phyloP scores from a whole-genome alignment of 2,329 filamentous ascomycete species.

The Pseudocercospora vitis region DNA sequence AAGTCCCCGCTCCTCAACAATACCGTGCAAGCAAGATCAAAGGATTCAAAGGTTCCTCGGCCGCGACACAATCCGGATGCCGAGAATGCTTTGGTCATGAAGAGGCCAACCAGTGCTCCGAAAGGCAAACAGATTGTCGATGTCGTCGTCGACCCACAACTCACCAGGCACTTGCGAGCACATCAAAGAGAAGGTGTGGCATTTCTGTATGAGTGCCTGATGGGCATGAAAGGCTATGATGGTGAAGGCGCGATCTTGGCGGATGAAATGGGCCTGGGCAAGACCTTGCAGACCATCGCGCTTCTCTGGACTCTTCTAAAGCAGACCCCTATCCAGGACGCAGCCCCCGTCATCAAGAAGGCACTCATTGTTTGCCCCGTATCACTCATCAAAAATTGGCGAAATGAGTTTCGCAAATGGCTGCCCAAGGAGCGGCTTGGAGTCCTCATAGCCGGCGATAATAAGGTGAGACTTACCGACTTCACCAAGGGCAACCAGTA shows the following conservation, averaged over 20 bases:
- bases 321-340: constrained; percentile 65
- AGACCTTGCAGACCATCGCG: constrained; percentile 71
- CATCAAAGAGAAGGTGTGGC: constrained; percentile 70
- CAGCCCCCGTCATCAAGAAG: constrained; percentile 63
- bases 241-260: constrained; percentile 70
- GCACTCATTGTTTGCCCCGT: constrained; percentile 73
- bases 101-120: constrained; percentile 54
- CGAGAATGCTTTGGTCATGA: constrained; percentile 66
- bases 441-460: constrained; percentile 62
- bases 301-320: constrained; percentile 71
- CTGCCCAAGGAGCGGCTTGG: constrained; percentile 69
- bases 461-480: constrained; percentile 61
- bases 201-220: constrained; percentile 74
- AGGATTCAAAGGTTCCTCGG: constrained; percentile 49
- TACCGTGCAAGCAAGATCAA: constrained; percentile 43
- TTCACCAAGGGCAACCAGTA: constrained; percentile 69
- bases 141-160: constrained; percentile 68
- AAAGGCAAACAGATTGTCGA: constrained; percentile 67
- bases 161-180: constrained; percentile 62
- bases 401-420: constrained; percentile 72
- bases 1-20: constrained; percentile 61
- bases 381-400: constrained; percentile 69
- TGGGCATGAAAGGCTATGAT: constrained; percentile 66
- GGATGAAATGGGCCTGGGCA: constrained; percentile 75
- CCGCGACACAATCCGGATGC: constrained; percentile 66